These are phyloP conservation scores for Penicillium aurantiogriseum DNA, from an alignment of 2,329 filamentous ascomycete species.

Conservation along the genomic window DNA sequence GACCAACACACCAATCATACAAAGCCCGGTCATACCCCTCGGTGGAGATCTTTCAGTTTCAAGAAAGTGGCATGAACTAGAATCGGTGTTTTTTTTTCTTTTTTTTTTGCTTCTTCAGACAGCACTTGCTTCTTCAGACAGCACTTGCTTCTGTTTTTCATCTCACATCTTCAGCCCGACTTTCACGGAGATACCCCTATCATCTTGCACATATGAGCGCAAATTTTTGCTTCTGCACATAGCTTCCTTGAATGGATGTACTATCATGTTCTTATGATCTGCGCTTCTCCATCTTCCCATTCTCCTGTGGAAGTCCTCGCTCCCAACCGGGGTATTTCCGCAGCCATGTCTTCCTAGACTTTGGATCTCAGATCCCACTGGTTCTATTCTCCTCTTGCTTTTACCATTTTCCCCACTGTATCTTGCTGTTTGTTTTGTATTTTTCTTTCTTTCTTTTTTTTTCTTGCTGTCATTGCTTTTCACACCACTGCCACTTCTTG, in stretches of 20 bases:
- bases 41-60: slow-evolving; percentile 28
- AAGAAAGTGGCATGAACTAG: slow-evolving; percentile 19
- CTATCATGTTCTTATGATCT: slow-evolving; percentile 27
- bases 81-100: neutral
- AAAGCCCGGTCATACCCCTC: slow-evolving; percentile 17
- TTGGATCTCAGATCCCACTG: slow-evolving; percentile 11
- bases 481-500: slow-evolving; percentile 11
- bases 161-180: slow-evolving; percentile 9
- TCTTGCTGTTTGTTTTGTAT: neutral
- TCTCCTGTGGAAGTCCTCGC: slow-evolving; percentile 9
- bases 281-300: slow-evolving; percentile 12
- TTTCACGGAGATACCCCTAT: slow-evolving; percentile 21
- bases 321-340: neutral
- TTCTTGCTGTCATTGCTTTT: neutral
- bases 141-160: slow-evolving; percentile 14
- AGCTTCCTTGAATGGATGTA: slow-evolving; percentile 30
- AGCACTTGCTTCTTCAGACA: slow-evolving; percentile 6
- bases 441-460: neutral
- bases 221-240: slow-evolving; percentile 30
- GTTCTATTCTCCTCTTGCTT: slow-evolving; percentile 4
- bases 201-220: slow-evolving; percentile 24
- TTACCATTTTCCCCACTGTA: neutral
- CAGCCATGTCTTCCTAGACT: slow-evolving; percentile 22
- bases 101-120: neutral
- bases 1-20: slow-evolving; percentile 12